Base-by-base conservation (phyloP, 257 asterid species). In the Primulina eburnea region DNA sequence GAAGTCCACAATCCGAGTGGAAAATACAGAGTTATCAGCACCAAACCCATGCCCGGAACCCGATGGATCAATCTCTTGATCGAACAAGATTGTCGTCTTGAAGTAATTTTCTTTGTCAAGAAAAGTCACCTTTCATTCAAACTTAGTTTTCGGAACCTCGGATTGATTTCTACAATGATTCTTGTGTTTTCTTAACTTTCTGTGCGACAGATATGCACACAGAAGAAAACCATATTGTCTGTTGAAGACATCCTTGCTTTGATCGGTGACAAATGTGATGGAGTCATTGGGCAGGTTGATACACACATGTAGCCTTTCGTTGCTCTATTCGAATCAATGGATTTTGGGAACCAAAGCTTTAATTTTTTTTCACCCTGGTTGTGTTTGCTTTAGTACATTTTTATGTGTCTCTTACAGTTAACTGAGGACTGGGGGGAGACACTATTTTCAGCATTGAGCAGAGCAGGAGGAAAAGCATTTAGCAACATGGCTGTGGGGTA, bases 401-500 rank as follows among this genome's bases (percentile, higher is more conserved):
- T 50, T 55, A 63, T n/a, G 6, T 75, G 69, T 24, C 67, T 76
- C 65, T 8, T 73, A 12, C 75, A 90, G 98, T 79, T 93, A 77
- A 90, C 97, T 29, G 98, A 93, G 77, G 98, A 93, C 53, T 93
- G 97, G 97, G 96, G 97, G 8, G 97, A 89, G 76, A 87, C 80
- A 2, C 74, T 90, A 76, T 90, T 93, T 72, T 86, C 92, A 71
- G 95, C 96, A 37, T 74, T 90, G 89, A 93, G 97, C 85, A 84
- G 67, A 80, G 97, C 97, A 6, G 97, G 98, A 74, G 96, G 98
- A 16, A 93, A 80, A 74, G 97, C 98, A 57, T 93, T 93, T 82
- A 90, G 97, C 77, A 93, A 93, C 88, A 90, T 93, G 97, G 98
- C 97, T 66, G 98, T 93, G 10, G 98, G 98, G 29, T 90, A 93